Evolutionary conservation across 2,329 filamentous ascomycete genomes (phyloP), one percentile per base, ranked within the genome.

Genomic region (Ophiocordyceps sinensis): DNA sequence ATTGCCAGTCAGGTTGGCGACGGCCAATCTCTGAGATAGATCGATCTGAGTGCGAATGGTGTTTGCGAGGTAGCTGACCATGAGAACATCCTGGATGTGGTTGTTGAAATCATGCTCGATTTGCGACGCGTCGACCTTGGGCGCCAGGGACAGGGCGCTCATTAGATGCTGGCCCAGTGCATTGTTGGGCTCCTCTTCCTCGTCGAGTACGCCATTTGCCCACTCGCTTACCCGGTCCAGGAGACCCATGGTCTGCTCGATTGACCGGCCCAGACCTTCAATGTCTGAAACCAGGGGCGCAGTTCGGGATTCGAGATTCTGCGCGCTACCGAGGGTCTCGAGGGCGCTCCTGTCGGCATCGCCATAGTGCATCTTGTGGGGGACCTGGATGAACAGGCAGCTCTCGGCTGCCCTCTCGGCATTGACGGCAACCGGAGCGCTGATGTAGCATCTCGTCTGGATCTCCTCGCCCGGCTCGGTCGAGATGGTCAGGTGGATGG

Each of bases 91-190:
- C 70, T 98, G 91, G 64, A 98, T 87, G 70, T 98, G 91, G 72
- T 94, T 94, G 78, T 98, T 98, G 77, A 98, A 98, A 71, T 96
- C 88, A 60, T 82, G 76, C 73, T 98, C 91, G 58, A 98, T 88
- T 61, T 93, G 83, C 46, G 79, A 75, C 31, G 82, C 71, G 55
- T 94, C 85, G 46, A 96, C 91, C 75, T 96, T 98, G 56, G 91
- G 91, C 42, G 89, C 86, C 48, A 98, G 71, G 37, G 85, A 88
- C 48, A 98, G 76, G 32, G 89, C 82, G 63, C 94, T 94, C 73
- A 96, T 84, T 51, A 98, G 72, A 67, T 87, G 94, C 66, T 98
- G 93, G 50, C 88, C 91, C 43, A 98, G 71, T 12, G 88, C 86
- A 50, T 86, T 93, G 50, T 85, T 91, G 52, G 89, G 87, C 60